Base-by-base conservation (phyloP, 129 eudicot species). In the Ambrosia trifida region DNA sequence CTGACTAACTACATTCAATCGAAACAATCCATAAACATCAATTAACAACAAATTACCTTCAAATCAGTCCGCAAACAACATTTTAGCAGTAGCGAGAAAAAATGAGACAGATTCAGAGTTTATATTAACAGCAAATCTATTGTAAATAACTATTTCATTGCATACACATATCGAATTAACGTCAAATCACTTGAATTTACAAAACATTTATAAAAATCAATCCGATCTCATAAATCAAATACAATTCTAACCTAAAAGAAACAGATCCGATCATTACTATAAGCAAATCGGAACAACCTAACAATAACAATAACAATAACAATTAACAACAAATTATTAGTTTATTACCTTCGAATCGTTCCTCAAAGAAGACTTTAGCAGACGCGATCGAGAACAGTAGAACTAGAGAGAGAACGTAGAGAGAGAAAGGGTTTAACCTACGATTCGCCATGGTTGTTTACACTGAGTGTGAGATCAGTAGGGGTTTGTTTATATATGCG, bases 61-160 rank as follows among this genome's bases (percentile, higher is more conserved):
- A 46, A 93, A 93, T 11, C 96, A 96, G 64, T 93, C 98, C 72
- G 89, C 96, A 81, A 93, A 89, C 90, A 87, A 77, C 36, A 89
- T 86, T 64, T 83, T 40, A 40, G 44, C 44, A 40, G 10, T 6
- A 40, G 44, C 44, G 44, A n/a, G 32, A 85, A 60, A 60, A 66
- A 70, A 45, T 64, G 78, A 60, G 77, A 83, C 50, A 81, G 69
- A 20, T 43, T 13, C 54, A 86, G 74, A 72, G 87, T 66, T 82
- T 68, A 72, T 24, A 24, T 24, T 24, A 24, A 24, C 28, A 24
- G 1, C 28, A 24, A 24, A 24, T 24, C 28, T 24, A 24, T 1
- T 24, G 28, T 24, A 24, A 24, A 24, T 24, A 24, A 1, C 28
- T 24, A 24, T 24, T 24, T 24, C 28, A 24, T 24, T 24, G 28